A percentile compares a stretch with the other conserved stretches of the same genome.
Evolutionary conservation across 2,329 filamentous ascomycete species (phyloP).

Genomic region (Grosmannia penicillata): DNA sequence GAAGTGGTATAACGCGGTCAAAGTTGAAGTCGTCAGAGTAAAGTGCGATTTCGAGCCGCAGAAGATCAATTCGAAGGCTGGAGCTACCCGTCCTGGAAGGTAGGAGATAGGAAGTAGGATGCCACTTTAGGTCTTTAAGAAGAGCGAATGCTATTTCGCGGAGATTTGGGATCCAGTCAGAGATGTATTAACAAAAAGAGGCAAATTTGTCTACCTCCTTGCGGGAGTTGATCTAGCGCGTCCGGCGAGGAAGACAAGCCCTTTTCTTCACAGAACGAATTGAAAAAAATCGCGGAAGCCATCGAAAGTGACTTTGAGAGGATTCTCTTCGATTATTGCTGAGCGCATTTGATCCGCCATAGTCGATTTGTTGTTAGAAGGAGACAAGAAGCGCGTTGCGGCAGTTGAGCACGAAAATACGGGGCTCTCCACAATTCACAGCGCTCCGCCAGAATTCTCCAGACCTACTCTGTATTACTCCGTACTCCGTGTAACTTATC

Average conservation of each 20-base stretch:
- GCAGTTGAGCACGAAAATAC: no score
- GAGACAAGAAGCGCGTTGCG: no score
- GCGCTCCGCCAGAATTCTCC: no score
- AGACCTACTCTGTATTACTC: no score
- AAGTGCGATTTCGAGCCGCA: background rate
- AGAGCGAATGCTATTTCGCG: background rate
- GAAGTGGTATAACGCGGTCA: conserved; percentile 17
- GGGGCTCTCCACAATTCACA: no score
- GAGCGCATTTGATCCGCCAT: background rate
- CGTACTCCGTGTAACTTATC: no score
- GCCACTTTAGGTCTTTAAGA: background rate
- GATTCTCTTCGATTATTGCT: conserved; percentile 1
- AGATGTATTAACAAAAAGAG: no score
- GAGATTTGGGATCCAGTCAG: no score
- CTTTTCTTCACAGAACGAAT: background rate
- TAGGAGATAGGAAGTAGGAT: background rate
- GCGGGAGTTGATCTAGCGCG: background rate
- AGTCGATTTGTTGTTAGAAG: background rate
- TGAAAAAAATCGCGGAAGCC: conserved; percentile 2
- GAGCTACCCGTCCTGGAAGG: background rate
- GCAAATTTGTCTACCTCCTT: background rate
- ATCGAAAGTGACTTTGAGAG: conserved; percentile 2
- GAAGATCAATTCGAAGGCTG: background rate
- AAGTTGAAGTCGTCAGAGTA: conserved; percentile 12
- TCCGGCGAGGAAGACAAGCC: background rate